Conservation (phyloP, 1,284 basidiomycete species). For the Cryptococcus sp. region DNA sequence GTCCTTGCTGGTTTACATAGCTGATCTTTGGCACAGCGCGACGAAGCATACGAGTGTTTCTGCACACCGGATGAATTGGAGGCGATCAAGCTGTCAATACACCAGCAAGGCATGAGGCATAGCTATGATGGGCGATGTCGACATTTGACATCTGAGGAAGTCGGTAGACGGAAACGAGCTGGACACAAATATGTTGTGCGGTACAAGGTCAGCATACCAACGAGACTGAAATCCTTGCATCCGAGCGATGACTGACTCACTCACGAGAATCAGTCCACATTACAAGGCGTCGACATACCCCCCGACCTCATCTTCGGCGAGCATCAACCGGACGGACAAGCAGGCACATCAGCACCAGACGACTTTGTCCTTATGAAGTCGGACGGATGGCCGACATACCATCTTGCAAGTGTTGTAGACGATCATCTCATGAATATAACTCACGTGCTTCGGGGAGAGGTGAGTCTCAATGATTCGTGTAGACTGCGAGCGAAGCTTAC, state of each 20-base stretch:
- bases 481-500: not conserved
- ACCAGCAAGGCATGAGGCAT: conserved; percentile 67
- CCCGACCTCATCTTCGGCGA: conserved; percentile 38
- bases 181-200: conserved; percentile 81
- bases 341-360: conserved; percentile 54
- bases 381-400: conserved; percentile 93
- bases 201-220: conserved; percentile 66
- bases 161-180: conserved; percentile 67
- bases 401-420: conserved; percentile 93
- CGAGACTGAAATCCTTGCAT: not conserved
- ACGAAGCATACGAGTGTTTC: conserved; percentile 87
- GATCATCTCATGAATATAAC: conserved; percentile 95
- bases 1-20: not conserved
- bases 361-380: conserved; percentile 92
- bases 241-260: too few relatives aligned
- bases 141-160: conserved; percentile 81
- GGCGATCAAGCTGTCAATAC: conserved; percentile 67
- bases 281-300: conserved; percentile 12
- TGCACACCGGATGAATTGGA: conserved; percentile 71
- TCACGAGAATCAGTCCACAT: too few relatives aligned
- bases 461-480: conserved; percentile 43
- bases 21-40: conserved; percentile 12
- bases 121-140: conserved; percentile 85
- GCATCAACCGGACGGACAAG: conserved; percentile 21
- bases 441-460: conserved; percentile 93